Conservation (phyloP, 176 grass and related monocot genomes). For the Zea luxurians region DNA sequence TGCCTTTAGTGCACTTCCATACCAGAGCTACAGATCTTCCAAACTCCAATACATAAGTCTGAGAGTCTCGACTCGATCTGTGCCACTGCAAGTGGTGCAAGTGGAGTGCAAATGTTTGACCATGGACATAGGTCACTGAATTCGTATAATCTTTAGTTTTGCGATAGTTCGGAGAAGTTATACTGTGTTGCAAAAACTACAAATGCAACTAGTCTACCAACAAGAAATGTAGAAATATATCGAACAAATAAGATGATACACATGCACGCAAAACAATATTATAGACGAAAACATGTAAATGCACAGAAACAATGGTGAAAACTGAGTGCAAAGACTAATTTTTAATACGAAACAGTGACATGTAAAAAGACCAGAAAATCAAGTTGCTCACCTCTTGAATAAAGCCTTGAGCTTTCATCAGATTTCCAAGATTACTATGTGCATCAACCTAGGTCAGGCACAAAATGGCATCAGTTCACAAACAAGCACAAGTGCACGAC, state of each 20-base stretch:
- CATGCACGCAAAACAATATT: neutral
- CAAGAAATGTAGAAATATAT: neutral
- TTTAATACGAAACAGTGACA: neutral
- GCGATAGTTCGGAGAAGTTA: neutral
- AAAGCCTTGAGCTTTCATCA: constrained; percentile 96
- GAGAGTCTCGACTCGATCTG: neutral
- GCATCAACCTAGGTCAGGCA: constrained; percentile 83
- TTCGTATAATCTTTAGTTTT: neutral
- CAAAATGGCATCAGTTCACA: constrained; percentile 36
- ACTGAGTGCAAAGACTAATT: neutral
- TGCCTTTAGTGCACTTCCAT: neutral
- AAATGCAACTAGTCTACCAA: constrained; percentile 2
- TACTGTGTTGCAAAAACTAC: neutral
- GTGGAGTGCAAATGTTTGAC: neutral
- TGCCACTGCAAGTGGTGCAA: neutral
- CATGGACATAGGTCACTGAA: neutral
- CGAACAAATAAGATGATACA: neutral
- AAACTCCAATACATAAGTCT: neutral
- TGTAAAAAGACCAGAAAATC: neutral
- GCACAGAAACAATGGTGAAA: neutral
- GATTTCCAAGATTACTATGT: constrained; percentile 93
- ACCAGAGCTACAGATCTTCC: neutral
- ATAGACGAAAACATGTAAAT: neutral
- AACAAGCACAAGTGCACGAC: constrained; percentile 16
- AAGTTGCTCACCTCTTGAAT: constrained; percentile 70